Base-by-base conservation (phyloP, 306 rosid genomes). In the Rubus idaeus region DNA sequence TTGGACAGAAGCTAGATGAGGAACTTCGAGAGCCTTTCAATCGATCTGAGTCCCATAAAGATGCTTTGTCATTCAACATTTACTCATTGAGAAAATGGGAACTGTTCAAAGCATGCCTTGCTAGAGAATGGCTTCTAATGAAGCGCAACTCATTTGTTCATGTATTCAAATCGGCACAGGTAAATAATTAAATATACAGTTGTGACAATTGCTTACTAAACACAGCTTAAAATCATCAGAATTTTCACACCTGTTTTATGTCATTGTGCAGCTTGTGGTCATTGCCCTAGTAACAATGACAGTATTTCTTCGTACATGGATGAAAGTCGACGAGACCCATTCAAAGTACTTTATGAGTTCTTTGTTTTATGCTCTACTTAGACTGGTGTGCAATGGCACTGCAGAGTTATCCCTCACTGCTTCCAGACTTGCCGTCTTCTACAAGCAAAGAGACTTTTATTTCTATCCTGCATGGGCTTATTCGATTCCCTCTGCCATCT, bases 401-500 rank as follows among this genome's bases (percentile, higher is more conserved):
- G 78, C 89, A 39, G 92, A 89, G 76, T 52, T 89, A 40, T 53
- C 86, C 30, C 58, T 86, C 86, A 89, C 92, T 20, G 83, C 77
- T 10, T 84, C 92, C 46, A 89, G 92, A 83, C 79, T 86, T 37
- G 62, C 81, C 26, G 85, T 86, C 49, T 78, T 86, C 71, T 82
- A 84, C 84, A 86, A 88, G 82, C 92, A 88, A 69, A 86, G 86
- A 65, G 90, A 88, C 52, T 70, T 84, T 68, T 82, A 37, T 76
- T 84, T 88, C 72, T 86, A 81, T 74, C 92, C 90, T 16, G 85
- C 90, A 5, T 88, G 92, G 90, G 83, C 85, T 53, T 86, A 86
- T 65, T 77, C 88, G 50, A 86, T 88, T 60, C 90, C 92, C 51
- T 74, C 88, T 49, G 82, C 81, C 61, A 26, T 88, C 49, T 61